A percentile compares a stretch with the other conserved stretches of the same genome.
These are phyloP conservation scores for Acanthamoeba castellanii DNA, from an alignment of 208 protist species.

Conservation along the genomic window DNA sequence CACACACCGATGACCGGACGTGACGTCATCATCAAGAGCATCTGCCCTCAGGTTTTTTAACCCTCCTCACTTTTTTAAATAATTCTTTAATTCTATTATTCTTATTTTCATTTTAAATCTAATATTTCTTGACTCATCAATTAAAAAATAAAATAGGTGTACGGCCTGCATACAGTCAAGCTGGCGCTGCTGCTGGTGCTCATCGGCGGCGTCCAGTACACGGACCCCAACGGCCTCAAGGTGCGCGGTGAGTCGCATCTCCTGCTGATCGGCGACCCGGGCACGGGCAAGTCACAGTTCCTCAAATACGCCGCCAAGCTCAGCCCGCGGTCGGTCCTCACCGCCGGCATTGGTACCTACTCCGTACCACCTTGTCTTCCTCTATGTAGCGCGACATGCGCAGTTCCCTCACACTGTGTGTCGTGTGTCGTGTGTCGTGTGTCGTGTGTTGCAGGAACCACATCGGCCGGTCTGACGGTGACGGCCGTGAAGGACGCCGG, in stretches of 20 bases:
- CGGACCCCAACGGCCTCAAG: conserved; percentile 93
- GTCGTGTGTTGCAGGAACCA: conserved; percentile 89
- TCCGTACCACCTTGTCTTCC: conserved; percentile 68
- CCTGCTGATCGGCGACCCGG: conserved; percentile 99
- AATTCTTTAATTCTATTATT: background rate
- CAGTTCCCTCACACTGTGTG: conserved; percentile 81
- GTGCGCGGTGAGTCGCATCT: conserved; percentile 99
- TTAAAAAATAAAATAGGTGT: conserved; percentile 96
- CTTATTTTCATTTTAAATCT: background rate
- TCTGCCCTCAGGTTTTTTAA: conserved; percentile 88
- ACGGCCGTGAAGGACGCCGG: conserved; percentile 97
- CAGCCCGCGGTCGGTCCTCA: conserved; percentile 87
- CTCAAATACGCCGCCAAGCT: conserved; percentile 88
- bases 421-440: background rate
- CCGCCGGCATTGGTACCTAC: background rate
- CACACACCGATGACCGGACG: conserved; percentile 83
- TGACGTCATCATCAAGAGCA: conserved; percentile 86
- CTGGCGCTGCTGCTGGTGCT: conserved; percentile 48
- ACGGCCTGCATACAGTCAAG: conserved; percentile 69
- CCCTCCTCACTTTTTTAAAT: background rate
- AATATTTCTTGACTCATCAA: conserved; percentile 87
- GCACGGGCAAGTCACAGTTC: conserved; percentile 95
- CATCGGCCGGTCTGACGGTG: conserved; percentile 95
- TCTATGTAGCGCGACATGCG: conserved; percentile 91
- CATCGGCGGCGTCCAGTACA: conserved; percentile 81